Evolutionary conservation across 129 eudicot species (phyloP), one percentile per base, ranked within the genome.

Genomic region (Helichrysum umbraculigerum): DNA sequence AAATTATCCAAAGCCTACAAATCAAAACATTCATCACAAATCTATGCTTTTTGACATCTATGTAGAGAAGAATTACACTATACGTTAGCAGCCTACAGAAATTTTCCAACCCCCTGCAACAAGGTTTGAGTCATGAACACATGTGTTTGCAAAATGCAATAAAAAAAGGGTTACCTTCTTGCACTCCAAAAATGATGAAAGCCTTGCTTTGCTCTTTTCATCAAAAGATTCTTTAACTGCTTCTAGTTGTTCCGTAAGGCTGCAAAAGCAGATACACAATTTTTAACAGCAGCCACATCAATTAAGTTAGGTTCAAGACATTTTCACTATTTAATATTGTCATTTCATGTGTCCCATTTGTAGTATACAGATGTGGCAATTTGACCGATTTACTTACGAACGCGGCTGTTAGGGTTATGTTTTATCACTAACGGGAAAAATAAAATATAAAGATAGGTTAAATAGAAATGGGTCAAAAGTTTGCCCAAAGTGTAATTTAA

Each of bases 231-330:
- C 97, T 83, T 81, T 85, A 61, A 91, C 84, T 12, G 97, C 87
- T 32, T 94, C 93, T 20, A 94, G 90, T 81, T 91, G 97, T 83
- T 94, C 98, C n/a, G 90, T 82, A 77, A 94, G 93, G 79, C 98
- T 94, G 87, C 90, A 85, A 81, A 60, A 77, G 77, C 25, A 71
- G 4, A 71, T 28, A 72, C 33, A 3, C 61, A 58, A 19, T 32
- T 52, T 61, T 16, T 15, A 25, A 54, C 33, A 50, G 32, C 21
- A 54, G n/a, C 42, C 32, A 30, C 42, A 79, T 60, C 47, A 60
- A 59, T 50, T 22, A 77, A 25, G 29, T 59, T 15, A 52, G 59
- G 20, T 17, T 6, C 60, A 54, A 42, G 15, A 42, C 3, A 0
- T n/a, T 54, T 54, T 54, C 60, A 54, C 60, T 54, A 60, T 25